These are phyloP conservation scores for Prunus fruticosa DNA, from an alignment of 306 rosid genomes.

Conservation along the genomic window DNA sequence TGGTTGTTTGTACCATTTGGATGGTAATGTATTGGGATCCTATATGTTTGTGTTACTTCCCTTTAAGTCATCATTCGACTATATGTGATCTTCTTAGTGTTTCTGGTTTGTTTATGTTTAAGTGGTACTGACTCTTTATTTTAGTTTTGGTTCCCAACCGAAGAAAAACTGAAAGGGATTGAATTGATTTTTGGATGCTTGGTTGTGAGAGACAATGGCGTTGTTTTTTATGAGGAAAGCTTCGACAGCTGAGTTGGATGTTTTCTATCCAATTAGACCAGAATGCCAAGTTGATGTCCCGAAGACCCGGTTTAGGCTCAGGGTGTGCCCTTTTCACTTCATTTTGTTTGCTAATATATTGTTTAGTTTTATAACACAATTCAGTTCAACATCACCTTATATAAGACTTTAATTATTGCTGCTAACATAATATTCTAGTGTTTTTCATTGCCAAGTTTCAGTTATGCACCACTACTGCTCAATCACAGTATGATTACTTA, in stretches of 20 bases:
- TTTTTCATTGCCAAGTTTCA: background rate
- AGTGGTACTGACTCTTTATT: constrained; percentile 6
- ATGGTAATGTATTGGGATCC: background rate
- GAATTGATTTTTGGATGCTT: constrained; percentile 28
- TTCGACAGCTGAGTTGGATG: constrained; percentile 42
- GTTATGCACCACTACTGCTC: background rate
- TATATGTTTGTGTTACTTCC: background rate
- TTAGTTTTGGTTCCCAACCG: background rate
- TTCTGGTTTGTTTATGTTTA: constrained; percentile 20
- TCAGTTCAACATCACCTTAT: background rate
- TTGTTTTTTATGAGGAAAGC: constrained; percentile 28
- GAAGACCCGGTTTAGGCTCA: constrained; percentile 72
- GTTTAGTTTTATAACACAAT: background rate
- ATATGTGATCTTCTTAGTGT: constrained; percentile 8
- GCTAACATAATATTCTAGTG: background rate
- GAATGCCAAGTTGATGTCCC: constrained; percentile 54
- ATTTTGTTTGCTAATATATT: background rate
- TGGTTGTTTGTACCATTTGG: background rate
- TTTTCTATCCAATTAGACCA: constrained; percentile 43
- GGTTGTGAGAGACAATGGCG: constrained; percentile 23
- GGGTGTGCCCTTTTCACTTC: constrained; percentile 44
- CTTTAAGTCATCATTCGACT: background rate
- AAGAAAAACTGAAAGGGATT: background rate
- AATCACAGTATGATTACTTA: background rate
- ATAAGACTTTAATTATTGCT: background rate